Percentiles rank a stretch among this genome's conserved stretches.
Evolutionary conservation across 2,329 filamentous ascomycete species (phyloP).

Genomic region (Colletotrichum sp.): DNA sequence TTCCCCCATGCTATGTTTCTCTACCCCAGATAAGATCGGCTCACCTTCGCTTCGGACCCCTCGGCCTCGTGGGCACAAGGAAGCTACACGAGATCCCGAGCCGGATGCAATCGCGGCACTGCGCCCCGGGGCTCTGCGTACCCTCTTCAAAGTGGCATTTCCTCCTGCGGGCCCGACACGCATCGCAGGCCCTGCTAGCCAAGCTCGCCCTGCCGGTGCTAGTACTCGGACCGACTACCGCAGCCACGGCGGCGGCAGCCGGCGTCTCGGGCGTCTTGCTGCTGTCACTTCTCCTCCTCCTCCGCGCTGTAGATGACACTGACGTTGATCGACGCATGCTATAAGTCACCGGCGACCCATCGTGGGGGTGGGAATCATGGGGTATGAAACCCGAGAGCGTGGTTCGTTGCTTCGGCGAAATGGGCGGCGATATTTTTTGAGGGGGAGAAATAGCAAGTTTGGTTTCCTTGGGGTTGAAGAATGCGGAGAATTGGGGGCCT

Average conservation of each 20-base stretch:
- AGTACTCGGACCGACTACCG: not conserved
- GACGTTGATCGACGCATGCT: slow-evolving; percentile 12
- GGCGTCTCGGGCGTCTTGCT: not conserved
- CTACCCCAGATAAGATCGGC: not conserved
- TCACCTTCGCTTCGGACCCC: slow-evolving; percentile 28
- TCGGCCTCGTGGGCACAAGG: slow-evolving; percentile 26
- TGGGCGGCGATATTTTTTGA: not conserved
- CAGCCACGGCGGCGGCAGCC: not conserved
- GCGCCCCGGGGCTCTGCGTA: not conserved
- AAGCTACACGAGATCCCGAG: slow-evolving; percentile 28
- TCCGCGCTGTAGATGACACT: not conserved
- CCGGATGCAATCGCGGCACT: slow-evolving; percentile 23
- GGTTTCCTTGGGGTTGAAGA: not conserved
- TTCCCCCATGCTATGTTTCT: not conserved
- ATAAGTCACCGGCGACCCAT: not conserved
- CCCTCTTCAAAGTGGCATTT: slow-evolving; percentile 24
- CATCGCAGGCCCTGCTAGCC: slow-evolving; percentile 28
- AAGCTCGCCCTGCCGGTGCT: not conserved
- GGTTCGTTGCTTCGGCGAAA: not conserved
- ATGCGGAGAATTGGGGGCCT: slow-evolving; percentile 15
- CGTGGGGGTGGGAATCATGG: not conserved
- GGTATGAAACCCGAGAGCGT: not conserved
- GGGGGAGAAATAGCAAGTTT: not conserved
- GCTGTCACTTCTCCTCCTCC: not conserved
- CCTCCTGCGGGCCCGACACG: slow-evolving; percentile 27